phyloP scores from a whole-genome alignment of 805 yeast genomes.

The Debaryomyces castellii region DNA sequence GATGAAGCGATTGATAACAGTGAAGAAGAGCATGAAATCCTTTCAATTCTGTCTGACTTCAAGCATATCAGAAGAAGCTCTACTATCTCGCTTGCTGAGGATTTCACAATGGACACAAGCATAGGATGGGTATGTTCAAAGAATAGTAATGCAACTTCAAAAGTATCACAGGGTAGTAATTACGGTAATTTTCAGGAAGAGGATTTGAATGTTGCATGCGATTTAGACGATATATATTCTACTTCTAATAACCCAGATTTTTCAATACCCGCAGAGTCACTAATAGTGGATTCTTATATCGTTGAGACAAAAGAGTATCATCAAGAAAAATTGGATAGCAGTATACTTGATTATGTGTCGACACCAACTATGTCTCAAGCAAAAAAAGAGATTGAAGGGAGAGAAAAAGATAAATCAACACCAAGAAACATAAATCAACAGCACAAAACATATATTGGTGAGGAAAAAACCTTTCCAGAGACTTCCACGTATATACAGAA shows the following conservation, averaged over 20 bases:
- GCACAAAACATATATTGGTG: background rate
- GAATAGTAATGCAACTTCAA: background rate
- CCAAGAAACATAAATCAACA: background rate
- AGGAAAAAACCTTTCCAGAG: background rate
- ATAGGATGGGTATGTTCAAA: background rate
- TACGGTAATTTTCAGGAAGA: conserved; percentile 9
- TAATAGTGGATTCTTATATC: background rate
- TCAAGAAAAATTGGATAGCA: background rate
- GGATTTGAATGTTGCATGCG: conserved; percentile 4
- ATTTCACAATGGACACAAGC: conserved; percentile 1
- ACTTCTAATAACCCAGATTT: background rate
- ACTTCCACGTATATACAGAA: background rate
- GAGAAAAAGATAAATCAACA: background rate
- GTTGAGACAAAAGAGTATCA: background rate
- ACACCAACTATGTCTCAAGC: background rate
- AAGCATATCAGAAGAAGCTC: conserved; percentile 1
- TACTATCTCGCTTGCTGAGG: background rate
- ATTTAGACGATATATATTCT: background rate
- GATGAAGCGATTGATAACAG: conserved; percentile 13
- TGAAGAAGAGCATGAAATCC: conserved; percentile 15
- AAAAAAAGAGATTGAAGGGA: background rate
- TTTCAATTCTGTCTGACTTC: conserved; percentile 3
- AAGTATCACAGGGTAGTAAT: background rate
- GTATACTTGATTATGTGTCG: background rate
- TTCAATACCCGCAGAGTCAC: background rate